Conservation (phyloP, 192 early-diverging fungal genomes). For the Umbelopsis isabellina region DNA sequence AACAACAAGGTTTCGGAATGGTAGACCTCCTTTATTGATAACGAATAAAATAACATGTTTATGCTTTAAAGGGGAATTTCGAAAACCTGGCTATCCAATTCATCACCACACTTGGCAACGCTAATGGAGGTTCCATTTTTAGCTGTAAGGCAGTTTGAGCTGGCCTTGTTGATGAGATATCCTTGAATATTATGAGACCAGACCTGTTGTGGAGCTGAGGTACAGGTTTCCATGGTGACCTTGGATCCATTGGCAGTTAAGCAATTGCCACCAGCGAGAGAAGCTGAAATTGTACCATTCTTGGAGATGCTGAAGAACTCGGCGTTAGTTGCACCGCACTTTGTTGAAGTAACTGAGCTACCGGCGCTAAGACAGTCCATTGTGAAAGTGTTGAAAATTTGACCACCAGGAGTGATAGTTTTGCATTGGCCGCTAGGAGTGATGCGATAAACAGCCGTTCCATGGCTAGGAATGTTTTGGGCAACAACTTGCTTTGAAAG, state of each 20-base stretch:
- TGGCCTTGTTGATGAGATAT: slow-evolving; percentile 15
- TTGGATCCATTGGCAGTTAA: neutral
- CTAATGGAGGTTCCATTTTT: neutral
- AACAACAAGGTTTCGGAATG: too few relatives aligned
- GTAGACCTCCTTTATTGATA: too few relatives aligned
- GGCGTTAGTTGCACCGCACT: neutral
- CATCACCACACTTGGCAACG: slow-evolving; percentile 18
- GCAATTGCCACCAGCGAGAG: neutral
- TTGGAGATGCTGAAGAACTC: neutral
- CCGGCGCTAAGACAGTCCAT: neutral
- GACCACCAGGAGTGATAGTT: neutral
- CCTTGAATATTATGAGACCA: neutral
- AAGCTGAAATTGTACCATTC: neutral
- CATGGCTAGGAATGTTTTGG: slow-evolving; percentile 1
- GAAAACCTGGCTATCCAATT: slow-evolving; percentile 9
- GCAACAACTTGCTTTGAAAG: neutral
- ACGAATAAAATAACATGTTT: too few relatives aligned
- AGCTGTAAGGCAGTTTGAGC: neutral
- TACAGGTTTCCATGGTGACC: neutral
- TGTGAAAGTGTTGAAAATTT: slow-evolving; percentile 16
- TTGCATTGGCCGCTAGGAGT: slow-evolving; percentile 17
- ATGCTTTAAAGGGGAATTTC: neutral
- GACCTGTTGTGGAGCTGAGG: neutral
- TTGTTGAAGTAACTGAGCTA: neutral
- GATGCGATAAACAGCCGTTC: slow-evolving; percentile 18